Base-by-base conservation (phyloP, 192 early-diverging fungal genomes). In the Allomyces macrogynus region DNA sequence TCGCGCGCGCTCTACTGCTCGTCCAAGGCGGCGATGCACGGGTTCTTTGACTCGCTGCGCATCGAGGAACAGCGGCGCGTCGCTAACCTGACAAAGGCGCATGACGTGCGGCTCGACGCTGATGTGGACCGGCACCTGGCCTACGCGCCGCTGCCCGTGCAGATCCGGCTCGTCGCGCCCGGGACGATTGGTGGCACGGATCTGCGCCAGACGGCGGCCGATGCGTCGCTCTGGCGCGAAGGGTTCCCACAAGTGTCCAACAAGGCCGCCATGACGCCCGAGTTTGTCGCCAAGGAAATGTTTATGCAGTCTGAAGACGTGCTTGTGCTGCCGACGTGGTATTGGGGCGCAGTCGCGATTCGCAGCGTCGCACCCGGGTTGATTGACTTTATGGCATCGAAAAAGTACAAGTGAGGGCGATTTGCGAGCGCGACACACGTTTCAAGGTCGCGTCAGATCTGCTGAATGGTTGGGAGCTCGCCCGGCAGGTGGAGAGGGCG, bases 21-120 rank as follows among this genome's bases (percentile, higher is more conserved):
- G 1, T 82, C 81, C 62, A 93, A 93, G 62, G 86, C 87, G 66
- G 91, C 91, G 0, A 72, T 88, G 4, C 82, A 84, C 25, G 91
- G 88, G 0, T 93, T 86, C 72, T 91, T 93, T 76, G 77, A 81
- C 60, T 76, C 89, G 7, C 67, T 93, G 40, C 79, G 91, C 1
- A 88, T 91, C 68, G 91, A 93, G 68, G 75, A 70, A 0, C 62
- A 63, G 16, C 73, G 78, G 10, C 83, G 82, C 20, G 78, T 89
- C 10, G 32, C 32, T 7, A 2, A 7, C 32, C 32, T 40, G 32
- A 40, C 32, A 2, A 40, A 40, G 32, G 32, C 32, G 32, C 32
- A 40, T 7, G 32, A 40, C 32, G 32, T 40, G 32, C 32, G 32
- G 32, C 32, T 40, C 32, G 32, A 40, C 32, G 32, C 32, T 0